phyloP scores from a whole-genome alignment of 371 early-diverging fungal genomes.

The Amoeboaphelidium protococcarum region DNA sequence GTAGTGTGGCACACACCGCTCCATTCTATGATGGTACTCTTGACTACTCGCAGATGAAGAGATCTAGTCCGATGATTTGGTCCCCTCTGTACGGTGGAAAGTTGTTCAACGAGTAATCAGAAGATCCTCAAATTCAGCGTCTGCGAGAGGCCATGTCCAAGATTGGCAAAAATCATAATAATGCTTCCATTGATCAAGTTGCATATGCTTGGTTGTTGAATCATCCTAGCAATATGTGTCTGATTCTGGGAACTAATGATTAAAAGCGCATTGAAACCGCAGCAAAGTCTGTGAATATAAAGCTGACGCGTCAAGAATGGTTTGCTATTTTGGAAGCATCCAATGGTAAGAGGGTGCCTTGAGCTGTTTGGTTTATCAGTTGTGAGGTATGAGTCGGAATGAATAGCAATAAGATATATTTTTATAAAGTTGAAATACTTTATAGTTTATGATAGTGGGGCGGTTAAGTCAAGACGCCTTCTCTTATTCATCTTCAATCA shows the following conservation, averaged over 20 bases:
- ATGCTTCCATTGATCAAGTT: conserved; percentile 13
- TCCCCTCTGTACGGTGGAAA: conserved; percentile 13
- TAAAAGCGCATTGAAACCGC: conserved; percentile 7
- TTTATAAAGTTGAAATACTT: no score
- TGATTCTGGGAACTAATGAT: conserved; percentile 12
- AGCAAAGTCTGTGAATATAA: conserved; percentile 1
- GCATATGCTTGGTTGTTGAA: conserved; percentile 14
- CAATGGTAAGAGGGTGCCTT: conserved; percentile 9
- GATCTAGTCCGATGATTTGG: conserved; percentile 12
- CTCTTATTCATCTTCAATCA: no score
- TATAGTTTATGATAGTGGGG: no score
- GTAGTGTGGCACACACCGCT: conserved; percentile 1
- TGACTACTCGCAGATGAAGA: conserved; percentile 1
- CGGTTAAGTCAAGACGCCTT: no score
- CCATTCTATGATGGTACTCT: conserved; percentile 6
- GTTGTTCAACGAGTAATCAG: conserved; percentile 6
- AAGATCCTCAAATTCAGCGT: conserved; percentile 3
- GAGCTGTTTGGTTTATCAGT: no score
- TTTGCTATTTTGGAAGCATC: conserved; percentile 11
- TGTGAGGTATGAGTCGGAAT: no score
- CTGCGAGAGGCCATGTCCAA: conserved; percentile 5
- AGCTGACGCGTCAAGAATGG: conserved; percentile 11
- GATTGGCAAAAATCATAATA: conserved; percentile 6
- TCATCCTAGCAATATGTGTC: conserved; percentile 7
- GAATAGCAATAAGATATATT: no score